Conservation (phyloP, 2,329 filamentous ascomycete genomes). For the Colletotrichum orchidophilum region DNA sequence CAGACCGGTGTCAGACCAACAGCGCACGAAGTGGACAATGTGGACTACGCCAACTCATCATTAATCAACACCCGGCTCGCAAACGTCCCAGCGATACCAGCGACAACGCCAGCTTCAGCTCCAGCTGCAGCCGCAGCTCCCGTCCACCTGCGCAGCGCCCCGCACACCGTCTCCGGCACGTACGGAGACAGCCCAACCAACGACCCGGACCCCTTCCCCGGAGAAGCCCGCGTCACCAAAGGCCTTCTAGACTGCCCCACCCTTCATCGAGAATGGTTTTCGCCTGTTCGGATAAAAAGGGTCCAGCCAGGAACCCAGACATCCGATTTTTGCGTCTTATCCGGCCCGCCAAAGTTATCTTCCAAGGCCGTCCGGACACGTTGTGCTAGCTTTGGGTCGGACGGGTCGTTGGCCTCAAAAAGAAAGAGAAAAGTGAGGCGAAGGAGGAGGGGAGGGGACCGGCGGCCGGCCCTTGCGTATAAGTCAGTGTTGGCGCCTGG, state of each 20-base stretch:
- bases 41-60: neutral
- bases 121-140: neutral
- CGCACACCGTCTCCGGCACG: neutral
- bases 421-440: slow-evolving; percentile 14
- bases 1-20: neutral
- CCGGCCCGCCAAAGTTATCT: slow-evolving; percentile 19
- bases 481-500: neutral
- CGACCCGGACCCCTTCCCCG: slow-evolving; percentile 8
- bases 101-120: neutral
- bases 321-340: neutral
- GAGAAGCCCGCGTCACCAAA: neutral
- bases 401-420: neutral
- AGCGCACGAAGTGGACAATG: neutral
- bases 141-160: neutral
- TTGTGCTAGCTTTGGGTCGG: neutral
- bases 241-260: neutral
- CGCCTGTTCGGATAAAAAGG: neutral
- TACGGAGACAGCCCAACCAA: neutral
- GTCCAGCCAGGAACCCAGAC: neutral
- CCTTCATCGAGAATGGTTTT: neutral
- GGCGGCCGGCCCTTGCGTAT: neutral
- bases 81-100: too few species aligned
- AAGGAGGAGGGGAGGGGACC: neutral
- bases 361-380: slow-evolving; percentile 11
- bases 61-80: neutral